Conservation (phyloP, 2,329 filamentous ascomycete genomes). For the Cladophialophora carrionii region DNA sequence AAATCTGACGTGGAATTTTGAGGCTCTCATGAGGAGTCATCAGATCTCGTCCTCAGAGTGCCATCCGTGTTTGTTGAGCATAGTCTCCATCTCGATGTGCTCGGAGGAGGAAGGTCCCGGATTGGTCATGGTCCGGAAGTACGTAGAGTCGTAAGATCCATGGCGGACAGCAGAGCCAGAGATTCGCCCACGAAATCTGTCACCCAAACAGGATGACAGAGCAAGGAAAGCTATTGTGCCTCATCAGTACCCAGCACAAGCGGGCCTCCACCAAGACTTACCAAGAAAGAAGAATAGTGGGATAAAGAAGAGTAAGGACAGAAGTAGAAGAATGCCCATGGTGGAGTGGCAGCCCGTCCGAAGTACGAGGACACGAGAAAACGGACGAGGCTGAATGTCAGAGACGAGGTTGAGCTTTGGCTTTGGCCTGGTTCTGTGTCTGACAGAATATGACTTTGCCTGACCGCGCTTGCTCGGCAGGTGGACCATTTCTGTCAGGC, state of each 20-base stretch:
- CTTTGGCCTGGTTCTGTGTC: neutral
- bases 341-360: too few species aligned
- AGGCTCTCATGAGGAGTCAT: conserved; percentile 34
- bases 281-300: conserved; percentile 33
- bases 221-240: conserved; percentile 52
- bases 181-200: conserved; percentile 55
- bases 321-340: conserved; percentile 32
- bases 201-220: conserved; percentile 60
- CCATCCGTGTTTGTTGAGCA: conserved; percentile 54
- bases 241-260: neutral
- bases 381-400: conserved; percentile 2
- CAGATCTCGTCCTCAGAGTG: conserved; percentile 39
- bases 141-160: conserved; percentile 58
- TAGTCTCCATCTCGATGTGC: conserved; percentile 66
- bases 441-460: conserved; percentile 4
- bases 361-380: neutral
- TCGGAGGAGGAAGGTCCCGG: conserved; percentile 60
- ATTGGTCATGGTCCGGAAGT: conserved; percentile 60
- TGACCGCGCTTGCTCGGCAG: neutral
- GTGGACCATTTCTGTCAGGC: conserved; percentile 6
- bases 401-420: conserved; percentile 2
- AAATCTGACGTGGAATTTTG: conserved; percentile 77
- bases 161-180: conserved; percentile 50
- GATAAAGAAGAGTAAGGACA: conserved; percentile 32
- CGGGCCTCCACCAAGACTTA: conserved; percentile 1